phyloP scores from a whole-genome alignment of 164 flowering plant species.

The Brasenia schreberi region DNA sequence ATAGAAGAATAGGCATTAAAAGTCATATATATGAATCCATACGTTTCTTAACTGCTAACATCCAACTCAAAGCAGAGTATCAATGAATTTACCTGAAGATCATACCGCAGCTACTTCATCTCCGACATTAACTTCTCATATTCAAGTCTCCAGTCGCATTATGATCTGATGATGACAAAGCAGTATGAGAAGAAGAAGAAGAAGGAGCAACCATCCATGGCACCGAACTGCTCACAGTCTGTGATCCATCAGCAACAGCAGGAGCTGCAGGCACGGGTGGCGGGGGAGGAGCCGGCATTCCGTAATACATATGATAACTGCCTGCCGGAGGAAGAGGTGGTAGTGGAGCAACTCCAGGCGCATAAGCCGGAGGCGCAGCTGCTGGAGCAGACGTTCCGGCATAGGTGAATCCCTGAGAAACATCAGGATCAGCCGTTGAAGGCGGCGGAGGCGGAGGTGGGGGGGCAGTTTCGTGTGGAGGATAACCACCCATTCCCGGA shows the following conservation, averaged over 20 bases:
- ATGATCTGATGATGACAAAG: conserved; percentile 43
- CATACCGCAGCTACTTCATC: conserved; percentile 41
- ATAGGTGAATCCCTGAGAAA: conserved; percentile 30
- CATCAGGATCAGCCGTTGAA: not conserved
- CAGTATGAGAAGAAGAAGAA: conserved; percentile 26
- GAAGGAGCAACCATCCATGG: conserved; percentile 77
- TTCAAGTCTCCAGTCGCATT: conserved; percentile 42
- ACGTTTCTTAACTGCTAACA: not conserved
- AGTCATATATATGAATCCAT: not conserved
- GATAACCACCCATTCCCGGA: conserved; percentile 15
- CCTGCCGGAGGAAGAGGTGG: conserved; percentile 19
- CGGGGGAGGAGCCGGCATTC: conserved; percentile 25
- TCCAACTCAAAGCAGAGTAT: not conserved
- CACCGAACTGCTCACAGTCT: conserved; percentile 24
- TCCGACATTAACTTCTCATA: conserved; percentile 93
- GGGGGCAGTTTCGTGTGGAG: not conserved
- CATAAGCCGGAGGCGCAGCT: conserved; percentile 20
- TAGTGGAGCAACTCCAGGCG: conserved; percentile 12
- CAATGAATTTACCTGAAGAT: not conserved
- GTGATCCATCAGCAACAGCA: conserved; percentile 22
- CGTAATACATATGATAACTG: conserved; percentile 54
- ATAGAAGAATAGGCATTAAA: too few species aligned
- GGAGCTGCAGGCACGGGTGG: conserved; percentile 4
- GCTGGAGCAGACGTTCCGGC: conserved; percentile 13
- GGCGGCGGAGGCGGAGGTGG: not conserved